Evolutionary conservation across 257 asterid species (phyloP).

Genomic region (Cordia subcordata): DNA sequence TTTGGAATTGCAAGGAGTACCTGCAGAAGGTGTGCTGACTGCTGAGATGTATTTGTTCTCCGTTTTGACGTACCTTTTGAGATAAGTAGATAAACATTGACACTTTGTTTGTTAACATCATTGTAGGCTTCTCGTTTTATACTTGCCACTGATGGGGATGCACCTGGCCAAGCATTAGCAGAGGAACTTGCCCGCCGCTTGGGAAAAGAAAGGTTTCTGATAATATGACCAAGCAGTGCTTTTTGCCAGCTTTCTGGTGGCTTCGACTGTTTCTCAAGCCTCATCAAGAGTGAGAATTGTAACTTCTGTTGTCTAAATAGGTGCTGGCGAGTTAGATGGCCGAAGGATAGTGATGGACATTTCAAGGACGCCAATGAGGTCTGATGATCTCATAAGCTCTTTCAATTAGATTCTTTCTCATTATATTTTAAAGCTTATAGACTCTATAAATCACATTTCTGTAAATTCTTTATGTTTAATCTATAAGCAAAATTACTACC

Average conservation of each 20-base stretch:
- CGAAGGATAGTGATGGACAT: conserved; percentile 49
- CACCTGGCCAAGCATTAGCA: conserved; percentile 95
- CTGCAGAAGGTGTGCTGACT: conserved; percentile 52
- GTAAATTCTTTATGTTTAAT: too few relatives aligned
- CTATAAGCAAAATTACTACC: too few relatives aligned
- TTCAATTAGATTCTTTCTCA: conserved; percentile 1
- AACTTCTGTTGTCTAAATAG: conserved; percentile 38
- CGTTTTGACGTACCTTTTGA: not conserved
- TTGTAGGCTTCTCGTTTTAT: conserved; percentile 89
- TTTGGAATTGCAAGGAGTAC: conserved; percentile 94
- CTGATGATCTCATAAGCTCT: conserved; percentile 10
- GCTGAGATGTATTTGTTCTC: conserved; percentile 4
- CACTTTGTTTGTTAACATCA: conserved; percentile 15
- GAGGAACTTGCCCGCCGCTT: conserved; percentile 98
- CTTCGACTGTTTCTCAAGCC: not conserved
- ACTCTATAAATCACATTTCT: too few relatives aligned
- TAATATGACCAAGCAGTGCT: not conserved
- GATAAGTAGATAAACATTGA: conserved; percentile 1
- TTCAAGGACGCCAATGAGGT: conserved; percentile 99
- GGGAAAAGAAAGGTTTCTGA: conserved; percentile 84
- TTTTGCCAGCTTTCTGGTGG: not conserved
- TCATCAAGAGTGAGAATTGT: not conserved
- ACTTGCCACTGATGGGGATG: conserved; percentile 93
- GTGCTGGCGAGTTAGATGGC: conserved; percentile 99
- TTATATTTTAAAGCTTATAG: not conserved